phyloP scores from a whole-genome alignment of 1,139 yeast species.

The Kazachstania sp. region DNA sequence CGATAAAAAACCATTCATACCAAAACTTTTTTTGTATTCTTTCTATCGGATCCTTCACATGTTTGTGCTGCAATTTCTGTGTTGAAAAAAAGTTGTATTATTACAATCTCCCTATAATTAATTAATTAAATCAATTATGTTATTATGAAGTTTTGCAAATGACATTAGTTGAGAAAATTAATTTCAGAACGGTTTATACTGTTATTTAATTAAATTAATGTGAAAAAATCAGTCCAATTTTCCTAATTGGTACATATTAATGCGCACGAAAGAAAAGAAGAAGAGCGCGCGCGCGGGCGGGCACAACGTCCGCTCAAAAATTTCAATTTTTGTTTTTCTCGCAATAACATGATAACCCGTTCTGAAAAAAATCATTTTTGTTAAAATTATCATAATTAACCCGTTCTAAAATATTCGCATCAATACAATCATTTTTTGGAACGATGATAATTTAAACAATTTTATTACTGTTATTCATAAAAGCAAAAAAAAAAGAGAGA shows the following conservation, averaged over 20 bases:
- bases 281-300: background rate
- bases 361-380: background rate
- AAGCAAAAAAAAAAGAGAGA: background rate
- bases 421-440: background rate
- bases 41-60: too few relatives aligned
- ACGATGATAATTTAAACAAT: background rate
- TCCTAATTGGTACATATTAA: too few relatives aligned
- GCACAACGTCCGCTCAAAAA: too few relatives aligned
- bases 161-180: background rate
- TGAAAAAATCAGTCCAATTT: background rate
- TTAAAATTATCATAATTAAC: background rate
- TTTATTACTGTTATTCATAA: background rate
- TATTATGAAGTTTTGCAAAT: background rate
- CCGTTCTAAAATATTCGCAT: background rate
- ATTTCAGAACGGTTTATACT: slow-evolving; percentile 1
- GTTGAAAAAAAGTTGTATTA: too few relatives aligned
- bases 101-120: too few relatives aligned
- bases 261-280: too few relatives aligned
- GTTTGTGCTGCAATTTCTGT: too few relatives aligned
- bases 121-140: background rate
- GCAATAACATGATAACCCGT: background rate
- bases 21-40: too few relatives aligned
- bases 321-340: background rate
- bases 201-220: background rate
- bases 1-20: too few relatives aligned